Percentiles rank a stretch among this genome's conserved stretches.
These are phyloP conservation scores for Debaryomyces coudertii DNA, from an alignment of 1,139 yeast species.

Conservation along the genomic window DNA sequence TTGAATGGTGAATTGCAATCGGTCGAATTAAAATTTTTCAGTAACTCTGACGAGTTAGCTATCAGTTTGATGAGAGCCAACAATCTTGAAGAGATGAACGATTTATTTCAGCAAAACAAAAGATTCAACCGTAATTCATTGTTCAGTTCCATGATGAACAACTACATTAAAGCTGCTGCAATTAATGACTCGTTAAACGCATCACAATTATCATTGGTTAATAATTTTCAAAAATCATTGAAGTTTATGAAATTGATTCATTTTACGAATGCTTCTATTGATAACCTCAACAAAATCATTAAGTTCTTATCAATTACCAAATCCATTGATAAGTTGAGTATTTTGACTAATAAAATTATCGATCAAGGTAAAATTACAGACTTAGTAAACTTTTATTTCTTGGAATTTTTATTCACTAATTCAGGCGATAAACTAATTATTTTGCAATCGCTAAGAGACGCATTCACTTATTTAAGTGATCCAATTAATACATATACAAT, in stretches of 20 bases:
- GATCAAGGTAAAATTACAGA: slow-evolving; percentile 19
- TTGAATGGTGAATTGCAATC: slow-evolving; percentile 13
- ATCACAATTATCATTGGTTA: slow-evolving; percentile 13
- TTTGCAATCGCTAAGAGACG: slow-evolving; percentile 21
- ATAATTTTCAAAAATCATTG: slow-evolving; percentile 19
- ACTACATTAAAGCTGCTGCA: slow-evolving; percentile 20
- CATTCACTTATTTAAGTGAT: slow-evolving; percentile 23
- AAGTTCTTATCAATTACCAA: slow-evolving; percentile 29
- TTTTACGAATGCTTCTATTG: slow-evolving; percentile 23
- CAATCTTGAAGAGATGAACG: slow-evolving; percentile 21
- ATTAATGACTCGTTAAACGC: slow-evolving; percentile 9
- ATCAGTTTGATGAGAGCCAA: slow-evolving; percentile 11
- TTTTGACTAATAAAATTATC: slow-evolving; percentile 34
- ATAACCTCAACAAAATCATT: slow-evolving; percentile 31
- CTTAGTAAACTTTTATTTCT: slow-evolving; percentile 32
- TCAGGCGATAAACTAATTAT: slow-evolving; percentile 21
- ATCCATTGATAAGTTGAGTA: slow-evolving; percentile 29
- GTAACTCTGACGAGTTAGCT: slow-evolving; percentile 11
- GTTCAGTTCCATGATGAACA: slow-evolving; percentile 20
- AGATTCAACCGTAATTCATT: slow-evolving; percentile 17
- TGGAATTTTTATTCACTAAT: slow-evolving; percentile 28
- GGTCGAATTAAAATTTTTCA: neutral
- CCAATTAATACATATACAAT: slow-evolving; percentile 22
- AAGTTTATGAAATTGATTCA: slow-evolving; percentile 27
- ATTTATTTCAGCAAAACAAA: slow-evolving; percentile 15